Evolutionary conservation across 176 grass and related monocot genomes (phyloP), one percentile per base, ranked within the genome.

Genomic region (Calamus simplicifolius): DNA sequence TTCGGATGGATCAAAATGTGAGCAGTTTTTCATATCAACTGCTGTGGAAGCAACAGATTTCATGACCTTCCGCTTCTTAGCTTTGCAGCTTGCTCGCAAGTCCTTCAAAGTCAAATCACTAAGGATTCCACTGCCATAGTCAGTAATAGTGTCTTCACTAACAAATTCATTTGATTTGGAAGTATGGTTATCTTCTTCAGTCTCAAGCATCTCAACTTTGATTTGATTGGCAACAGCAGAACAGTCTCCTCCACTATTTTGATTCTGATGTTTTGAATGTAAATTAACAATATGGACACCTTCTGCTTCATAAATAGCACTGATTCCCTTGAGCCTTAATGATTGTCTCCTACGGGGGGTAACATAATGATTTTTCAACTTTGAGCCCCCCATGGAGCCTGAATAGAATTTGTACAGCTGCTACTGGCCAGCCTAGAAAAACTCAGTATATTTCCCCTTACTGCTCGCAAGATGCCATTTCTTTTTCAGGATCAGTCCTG

Each of bases 201-300:
- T 27, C 67, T 78, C 77, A 52, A 56, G 27, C 10, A 84, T 59
- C 74, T 81, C 77, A 53, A 48, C 30, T 81, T 88, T 88, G 52
- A 80, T 25, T 60, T 18, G 17, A 68, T 70, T 73, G 17, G 51
- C 35, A 16, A 28, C 19, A 58, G 25, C 16, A 23, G 38, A 29
- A 70, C 69, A 65, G 27, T 12, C 21, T 25, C 49, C 21, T 25
- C 49, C 57, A 29, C 19, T 48, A 19, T 5, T 26, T 7, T 29
- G 4, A 16, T 29, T 25, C 17, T 59, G 23, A 19, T 6, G 19
- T 26, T 55, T 35, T 27, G 52, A 48, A 28, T 19, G 27, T 73
- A 51, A 26, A 73, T 49, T 25, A 18, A 56, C 51, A 15, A 14
- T 27, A 55, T 73, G 60, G 50, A 18, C 58, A 59, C 55, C 49